A percentile compares a stretch with the other conserved stretches of the same genome.
phyloP scores from a whole-genome alignment of 352 stramenopile genomes.

The Peronosclerospora sorghi region DNA sequence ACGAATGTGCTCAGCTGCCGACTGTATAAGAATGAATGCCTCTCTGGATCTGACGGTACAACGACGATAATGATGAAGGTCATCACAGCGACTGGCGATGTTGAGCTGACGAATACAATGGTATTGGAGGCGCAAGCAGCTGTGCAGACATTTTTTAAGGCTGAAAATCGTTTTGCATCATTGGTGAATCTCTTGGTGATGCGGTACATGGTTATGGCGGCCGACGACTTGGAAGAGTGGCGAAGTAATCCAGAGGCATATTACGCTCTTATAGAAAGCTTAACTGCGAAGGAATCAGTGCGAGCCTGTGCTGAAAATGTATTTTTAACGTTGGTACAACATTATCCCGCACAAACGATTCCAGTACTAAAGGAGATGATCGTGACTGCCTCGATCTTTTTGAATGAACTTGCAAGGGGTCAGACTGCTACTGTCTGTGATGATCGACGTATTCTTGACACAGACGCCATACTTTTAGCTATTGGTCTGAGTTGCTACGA shows the following conservation, averaged over 20 bases:
- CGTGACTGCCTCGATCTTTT: conserved; percentile 30
- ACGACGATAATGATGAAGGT: conserved; percentile 54
- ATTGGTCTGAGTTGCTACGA: conserved; percentile 79
- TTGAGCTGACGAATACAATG: conserved; percentile 65
- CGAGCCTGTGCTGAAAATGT: conserved; percentile 72
- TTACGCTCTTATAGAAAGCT: conserved; percentile 50
- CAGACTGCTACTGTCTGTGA: conserved; percentile 4
- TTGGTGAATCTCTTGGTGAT: conserved; percentile 66
- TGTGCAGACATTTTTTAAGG: conserved; percentile 46
- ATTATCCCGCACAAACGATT: conserved; percentile 52
- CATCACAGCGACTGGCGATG: conserved; percentile 69
- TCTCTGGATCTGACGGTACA: conserved; percentile 27
- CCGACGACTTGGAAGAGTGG: conserved; percentile 61
- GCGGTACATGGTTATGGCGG: conserved; percentile 57
- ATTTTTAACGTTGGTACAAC: conserved; percentile 74
- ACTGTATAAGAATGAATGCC: conserved; percentile 67
- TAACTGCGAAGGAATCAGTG: conserved; percentile 73
- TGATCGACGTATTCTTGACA: conserved; percentile 37
- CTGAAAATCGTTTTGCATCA: conserved; percentile 31
- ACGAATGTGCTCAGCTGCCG: conserved; percentile 70
- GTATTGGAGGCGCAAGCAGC: conserved; percentile 57
- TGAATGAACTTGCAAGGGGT: conserved; percentile 27
- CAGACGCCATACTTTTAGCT: conserved; percentile 71
- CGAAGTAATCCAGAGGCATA: conserved; percentile 55
- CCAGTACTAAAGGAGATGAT: conserved; percentile 66